phyloP scores from a whole-genome alignment of 2,329 filamentous ascomycete species.

The Fusarium poae region DNA sequence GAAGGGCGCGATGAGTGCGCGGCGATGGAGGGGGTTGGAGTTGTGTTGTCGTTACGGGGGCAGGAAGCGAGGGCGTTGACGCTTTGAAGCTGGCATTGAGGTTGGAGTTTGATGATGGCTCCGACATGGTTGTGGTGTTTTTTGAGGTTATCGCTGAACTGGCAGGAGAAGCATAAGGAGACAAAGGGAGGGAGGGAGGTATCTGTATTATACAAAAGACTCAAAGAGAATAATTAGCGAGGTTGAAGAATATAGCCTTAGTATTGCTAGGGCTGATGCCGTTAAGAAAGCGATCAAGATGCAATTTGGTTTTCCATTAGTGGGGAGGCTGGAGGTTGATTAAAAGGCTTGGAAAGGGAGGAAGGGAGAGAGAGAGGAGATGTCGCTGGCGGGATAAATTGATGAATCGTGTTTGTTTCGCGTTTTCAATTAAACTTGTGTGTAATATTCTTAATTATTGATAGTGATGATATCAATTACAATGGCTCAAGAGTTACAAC shows the following conservation, averaged over 20 bases:
- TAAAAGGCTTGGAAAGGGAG: constrained; percentile 7
- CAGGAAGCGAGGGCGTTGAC: constrained; percentile 44
- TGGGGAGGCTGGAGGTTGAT: constrained; percentile 8
- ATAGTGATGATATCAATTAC: neutral
- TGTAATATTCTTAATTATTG: neutral
- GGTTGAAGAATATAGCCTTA: constrained; percentile 7
- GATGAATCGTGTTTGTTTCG: constrained; percentile 46
- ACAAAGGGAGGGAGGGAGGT: constrained; percentile 3
- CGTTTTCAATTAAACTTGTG: constrained; percentile 28
- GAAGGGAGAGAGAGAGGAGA: constrained; percentile 20
- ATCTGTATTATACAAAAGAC: constrained; percentile 11
- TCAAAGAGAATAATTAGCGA: constrained; percentile 5
- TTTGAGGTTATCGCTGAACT: constrained; percentile 7
- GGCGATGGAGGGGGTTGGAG: constrained; percentile 71
- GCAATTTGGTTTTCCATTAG: constrained; percentile 2
- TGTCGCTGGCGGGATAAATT: constrained; percentile 25
- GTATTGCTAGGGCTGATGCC: constrained; percentile 24
- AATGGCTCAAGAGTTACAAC: neutral
- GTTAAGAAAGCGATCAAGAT: constrained; percentile 15
- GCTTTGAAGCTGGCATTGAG: constrained; percentile 32
- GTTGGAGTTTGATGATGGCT: constrained; percentile 32
- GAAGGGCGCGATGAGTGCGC: constrained; percentile 74
- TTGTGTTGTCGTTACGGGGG: constrained; percentile 57
- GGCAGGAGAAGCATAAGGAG: neutral
- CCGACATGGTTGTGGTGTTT: constrained; percentile 35